These are phyloP conservation scores for Pachysandra terminalis DNA, from an alignment of 164 flowering plant genomes.

Conservation along the genomic window DNA sequence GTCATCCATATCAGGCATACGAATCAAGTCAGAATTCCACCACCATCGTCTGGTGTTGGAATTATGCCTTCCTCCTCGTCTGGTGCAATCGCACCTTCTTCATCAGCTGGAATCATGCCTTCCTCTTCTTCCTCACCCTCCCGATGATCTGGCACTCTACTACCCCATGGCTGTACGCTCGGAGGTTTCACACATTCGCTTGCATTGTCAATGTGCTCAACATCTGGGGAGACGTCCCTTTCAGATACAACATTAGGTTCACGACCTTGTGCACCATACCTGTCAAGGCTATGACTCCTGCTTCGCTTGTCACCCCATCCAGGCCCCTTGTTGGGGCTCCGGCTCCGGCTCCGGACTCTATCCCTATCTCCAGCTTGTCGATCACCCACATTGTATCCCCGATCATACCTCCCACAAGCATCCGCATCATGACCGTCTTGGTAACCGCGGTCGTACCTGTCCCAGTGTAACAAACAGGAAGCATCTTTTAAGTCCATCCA, in stretches of 20 bases:
- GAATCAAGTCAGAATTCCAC: no score
- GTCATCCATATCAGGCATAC: no score
- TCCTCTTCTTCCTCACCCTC: constrained; percentile 43
- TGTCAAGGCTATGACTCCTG: no score
- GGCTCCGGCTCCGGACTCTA: constrained; percentile 15
- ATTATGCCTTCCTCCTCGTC: not conserved
- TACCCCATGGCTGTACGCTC: no score
- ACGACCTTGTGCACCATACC: constrained; percentile 16
- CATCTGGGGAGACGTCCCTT: constrained; percentile 13
- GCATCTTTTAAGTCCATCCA: not conserved
- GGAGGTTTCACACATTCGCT: no score
- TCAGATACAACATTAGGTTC: constrained; percentile 14
- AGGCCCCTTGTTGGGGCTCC: constrained; percentile 6
- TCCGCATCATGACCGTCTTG: constrained; percentile 19
- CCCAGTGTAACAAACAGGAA: not conserved
- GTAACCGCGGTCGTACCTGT: constrained; percentile 31
- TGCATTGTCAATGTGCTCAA: no score
- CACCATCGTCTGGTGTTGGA: no score
- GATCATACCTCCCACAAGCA: constrained; percentile 16
- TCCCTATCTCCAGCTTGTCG: constrained; percentile 17
- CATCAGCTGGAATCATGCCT: constrained; percentile 47
- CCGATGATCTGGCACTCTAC: not conserved
- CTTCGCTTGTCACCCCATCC: no score
- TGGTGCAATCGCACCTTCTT: constrained; percentile 15
- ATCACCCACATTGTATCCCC: constrained; percentile 8